Percentiles rank a stretch among this genome's conserved stretches.
These are phyloP conservation scores for Aristolochia fimbriata DNA, from an alignment of 164 flowering plant species.

Conservation along the genomic window DNA sequence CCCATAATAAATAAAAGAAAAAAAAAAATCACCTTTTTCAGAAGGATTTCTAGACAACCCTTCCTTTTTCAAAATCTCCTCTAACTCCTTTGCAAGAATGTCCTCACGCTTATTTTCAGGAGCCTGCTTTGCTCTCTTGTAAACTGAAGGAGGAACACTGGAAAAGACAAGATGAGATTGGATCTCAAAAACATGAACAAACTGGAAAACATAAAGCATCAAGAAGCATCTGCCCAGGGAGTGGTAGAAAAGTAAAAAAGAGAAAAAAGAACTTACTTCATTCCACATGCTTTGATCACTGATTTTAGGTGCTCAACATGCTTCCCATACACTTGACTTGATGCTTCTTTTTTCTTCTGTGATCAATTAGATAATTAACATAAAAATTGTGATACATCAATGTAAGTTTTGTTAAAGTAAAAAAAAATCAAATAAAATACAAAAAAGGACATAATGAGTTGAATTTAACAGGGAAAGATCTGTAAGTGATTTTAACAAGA, in stretches of 20 bases:
- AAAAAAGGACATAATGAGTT: background rate
- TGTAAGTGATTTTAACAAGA: background rate
- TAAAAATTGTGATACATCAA: background rate
- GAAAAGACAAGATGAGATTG: constrained; percentile 4
- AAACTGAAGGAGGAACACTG: constrained; percentile 77
- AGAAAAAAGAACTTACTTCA: constrained; percentile 42
- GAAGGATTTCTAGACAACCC: constrained; percentile 75
- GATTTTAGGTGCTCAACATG: constrained; percentile 78
- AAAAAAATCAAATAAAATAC: background rate
- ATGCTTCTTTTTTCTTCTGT: constrained; percentile 54
- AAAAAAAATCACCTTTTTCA: constrained; percentile 59
- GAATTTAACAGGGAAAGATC: background rate
- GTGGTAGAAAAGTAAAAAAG: background rate
- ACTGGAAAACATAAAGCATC: background rate
- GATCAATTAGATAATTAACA: constrained; percentile 9
- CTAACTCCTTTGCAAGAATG: constrained; percentile 60
- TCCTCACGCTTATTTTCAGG: constrained; percentile 78
- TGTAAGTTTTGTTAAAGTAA: background rate
- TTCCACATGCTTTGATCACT: constrained; percentile 80
- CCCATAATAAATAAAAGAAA: too few species aligned
- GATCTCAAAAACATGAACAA: background rate
- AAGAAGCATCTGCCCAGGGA: background rate
- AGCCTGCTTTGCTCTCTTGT: constrained; percentile 80
- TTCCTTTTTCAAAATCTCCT: constrained; percentile 68
- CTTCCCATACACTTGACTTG: constrained; percentile 62